Percentiles rank a stretch among this genome's conserved stretches.
phyloP scores from a whole-genome alignment of 768 basidiomycete genomes.

The Cyathus striatus region DNA sequence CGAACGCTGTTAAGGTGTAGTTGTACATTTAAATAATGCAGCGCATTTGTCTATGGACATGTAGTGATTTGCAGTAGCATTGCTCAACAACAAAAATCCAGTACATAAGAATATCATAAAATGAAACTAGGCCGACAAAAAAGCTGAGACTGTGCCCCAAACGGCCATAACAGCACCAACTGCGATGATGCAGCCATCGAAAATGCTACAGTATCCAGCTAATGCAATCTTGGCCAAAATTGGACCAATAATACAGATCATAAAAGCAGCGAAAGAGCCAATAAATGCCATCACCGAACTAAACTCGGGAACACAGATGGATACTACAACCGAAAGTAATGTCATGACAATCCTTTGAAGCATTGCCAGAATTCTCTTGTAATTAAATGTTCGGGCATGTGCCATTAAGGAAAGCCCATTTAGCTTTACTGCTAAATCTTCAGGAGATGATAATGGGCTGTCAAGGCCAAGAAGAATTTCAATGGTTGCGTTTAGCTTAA shows the following conservation, averaged over 20 bases:
- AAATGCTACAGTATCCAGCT: conserved; percentile 36
- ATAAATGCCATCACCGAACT: conserved; percentile 84
- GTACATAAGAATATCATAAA: not conserved
- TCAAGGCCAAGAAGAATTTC: conserved; percentile 76
- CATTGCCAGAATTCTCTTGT: conserved; percentile 36
- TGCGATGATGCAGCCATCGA: conserved; percentile 53
- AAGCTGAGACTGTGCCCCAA: conserved; percentile 73
- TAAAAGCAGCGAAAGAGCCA: conserved; percentile 81
- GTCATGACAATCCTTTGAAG: conserved; percentile 59
- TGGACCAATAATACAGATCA: conserved; percentile 75
- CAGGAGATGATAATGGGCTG: conserved; percentile 25
- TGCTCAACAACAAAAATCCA: no score
- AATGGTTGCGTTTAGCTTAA: conserved; percentile 74
- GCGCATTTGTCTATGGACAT: no score
- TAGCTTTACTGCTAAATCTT: conserved; percentile 32
- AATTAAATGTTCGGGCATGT: conserved; percentile 17
- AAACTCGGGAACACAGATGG: conserved; percentile 77
- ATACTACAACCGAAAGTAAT: conserved; percentile 55
- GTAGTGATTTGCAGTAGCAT: no score
- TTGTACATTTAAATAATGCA: no score
- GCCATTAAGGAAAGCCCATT: conserved; percentile 22
- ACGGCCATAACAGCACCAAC: conserved; percentile 60
- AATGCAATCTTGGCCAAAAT: conserved; percentile 66
- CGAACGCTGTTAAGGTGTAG: conserved; percentile 59
- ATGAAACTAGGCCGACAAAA: conserved; percentile 29